Percentiles rank a stretch among this genome's conserved stretches.
These are phyloP conservation scores for Alternaria longipes DNA, from an alignment of 2,329 filamentous ascomycete genomes.

Conservation along the genomic window DNA sequence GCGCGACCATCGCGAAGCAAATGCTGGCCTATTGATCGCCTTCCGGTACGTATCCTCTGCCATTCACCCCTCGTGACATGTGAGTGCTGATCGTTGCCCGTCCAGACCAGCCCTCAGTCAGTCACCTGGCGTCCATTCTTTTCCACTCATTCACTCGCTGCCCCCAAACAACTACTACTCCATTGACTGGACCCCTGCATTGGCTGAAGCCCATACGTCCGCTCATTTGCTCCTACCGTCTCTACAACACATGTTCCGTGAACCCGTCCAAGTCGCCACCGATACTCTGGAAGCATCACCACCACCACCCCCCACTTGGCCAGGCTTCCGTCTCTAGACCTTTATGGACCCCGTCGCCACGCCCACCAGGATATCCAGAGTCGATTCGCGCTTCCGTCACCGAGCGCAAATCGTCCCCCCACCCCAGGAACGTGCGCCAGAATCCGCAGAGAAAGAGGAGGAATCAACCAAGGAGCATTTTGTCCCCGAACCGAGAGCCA, in stretches of 20 bases:
- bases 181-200: conserved; percentile 50
- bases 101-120: conserved; percentile 45
- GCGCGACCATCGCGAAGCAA: conserved; percentile 26
- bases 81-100: conserved; percentile 35
- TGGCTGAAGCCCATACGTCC: conserved; percentile 42
- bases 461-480: conserved; percentile 13
- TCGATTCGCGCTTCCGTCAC: conserved; percentile 37
- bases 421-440: conserved; percentile 8
- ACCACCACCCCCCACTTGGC: conserved; percentile 29
- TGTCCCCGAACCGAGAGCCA: conserved; percentile 31
- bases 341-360: conserved; percentile 43
- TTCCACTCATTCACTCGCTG: conserved; percentile 49
- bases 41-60: conserved; percentile 37
- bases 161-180: conserved; percentile 27
- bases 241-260: conserved; percentile 39
- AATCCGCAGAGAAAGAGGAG: conserved; percentile 20
- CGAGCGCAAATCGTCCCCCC: conserved; percentile 23
- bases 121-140: conserved; percentile 54
- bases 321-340: conserved; percentile 14
- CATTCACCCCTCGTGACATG: conserved; percentile 17
- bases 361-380: conserved; percentile 36
- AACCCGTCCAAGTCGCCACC: conserved; percentile 32
- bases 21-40: conserved; percentile 47
- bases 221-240: conserved; percentile 47
- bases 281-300: conserved; percentile 29